A percentile compares a stretch with the other conserved stretches of the same genome.
Conservation (phyloP, 208 protist species). For the Angomonas ambiguus region DNA sequence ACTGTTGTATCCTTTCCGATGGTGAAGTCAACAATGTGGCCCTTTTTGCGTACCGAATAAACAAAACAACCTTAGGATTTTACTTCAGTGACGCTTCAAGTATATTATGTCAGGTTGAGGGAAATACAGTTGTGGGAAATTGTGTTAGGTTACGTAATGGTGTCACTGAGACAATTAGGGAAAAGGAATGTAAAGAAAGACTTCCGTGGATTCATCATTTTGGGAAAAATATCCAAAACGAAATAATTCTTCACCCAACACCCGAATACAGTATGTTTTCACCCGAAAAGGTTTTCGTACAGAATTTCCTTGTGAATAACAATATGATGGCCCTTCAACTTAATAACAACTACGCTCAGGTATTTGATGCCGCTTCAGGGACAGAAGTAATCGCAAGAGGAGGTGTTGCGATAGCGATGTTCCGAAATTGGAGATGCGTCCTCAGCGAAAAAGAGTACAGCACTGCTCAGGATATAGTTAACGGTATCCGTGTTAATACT, state of each 20-base stretch:
- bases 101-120: neutral
- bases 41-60: conserved; percentile 12
- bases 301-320: neutral
- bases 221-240: neutral
- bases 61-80: neutral
- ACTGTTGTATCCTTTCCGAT: neutral
- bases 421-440: neutral
- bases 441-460: neutral
- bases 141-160: neutral
- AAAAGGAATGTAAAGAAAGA: neutral
- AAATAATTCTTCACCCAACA: neutral
- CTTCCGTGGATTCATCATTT: conserved; percentile 1
- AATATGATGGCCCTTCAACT: neutral
- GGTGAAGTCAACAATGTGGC: conserved; percentile 3
- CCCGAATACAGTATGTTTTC: neutral
- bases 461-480: neutral
- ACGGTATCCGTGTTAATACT: neutral
- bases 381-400: neutral
- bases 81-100: neutral
- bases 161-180: neutral
- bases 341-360: neutral
- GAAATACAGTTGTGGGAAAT: neutral
- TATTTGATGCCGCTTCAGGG: neutral
- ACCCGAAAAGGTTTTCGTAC: neutral
- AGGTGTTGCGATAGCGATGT: neutral